Evolutionary conservation across 805 yeast species (phyloP), one percentile per base, ranked within the genome.

Genomic region (Pichia paraexigua): DNA sequence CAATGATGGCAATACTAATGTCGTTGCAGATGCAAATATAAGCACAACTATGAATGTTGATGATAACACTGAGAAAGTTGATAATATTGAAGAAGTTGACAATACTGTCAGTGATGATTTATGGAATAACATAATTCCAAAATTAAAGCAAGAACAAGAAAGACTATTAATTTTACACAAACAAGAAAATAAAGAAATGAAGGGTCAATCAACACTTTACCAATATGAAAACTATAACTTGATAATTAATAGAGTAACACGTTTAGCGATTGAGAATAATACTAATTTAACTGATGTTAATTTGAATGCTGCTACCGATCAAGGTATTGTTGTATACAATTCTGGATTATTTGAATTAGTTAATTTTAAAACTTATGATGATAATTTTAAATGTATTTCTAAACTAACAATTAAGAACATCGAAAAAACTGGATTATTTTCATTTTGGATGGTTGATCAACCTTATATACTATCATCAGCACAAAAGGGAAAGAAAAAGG

Each of bases 1-100:
- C 1, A 64, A 62, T 6, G 70, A 75, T 42, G 73, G 69, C 3
- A 35, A 35, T n/a, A 20, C 39, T 13, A 53, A 51, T 15, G 64
- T 63, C 11, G 53, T 54, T n/a, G 45, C 28, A 15, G 48, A 41
- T 24, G 42, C 40, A 6, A 43, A 42, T 9, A 27, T 27, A 27
- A 12, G 9, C 13, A 42, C 11, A 9, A 15, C 28, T 2, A 45
- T 39, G n/a, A 30, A 15, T 30, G 35, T 5, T 12, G n/a, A 30
- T 30, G 13, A 17, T 3, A 9, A 15, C 27, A n/a, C n/a, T n/a
- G n/a, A n/a, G n/a, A n/a, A n/a, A n/a, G n/a, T n/a, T n/a, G n/a
- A n/a, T n/a, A n/a, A n/a, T n/a, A n/a, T n/a, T n/a, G n/a, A n/a
- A n/a, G 37, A 42, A 5, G 45, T 22, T 2, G 18, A n/a, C 7